Conservation (phyloP, 768 basidiomycete genomes). For the Psilocybe tampanensis region DNA sequence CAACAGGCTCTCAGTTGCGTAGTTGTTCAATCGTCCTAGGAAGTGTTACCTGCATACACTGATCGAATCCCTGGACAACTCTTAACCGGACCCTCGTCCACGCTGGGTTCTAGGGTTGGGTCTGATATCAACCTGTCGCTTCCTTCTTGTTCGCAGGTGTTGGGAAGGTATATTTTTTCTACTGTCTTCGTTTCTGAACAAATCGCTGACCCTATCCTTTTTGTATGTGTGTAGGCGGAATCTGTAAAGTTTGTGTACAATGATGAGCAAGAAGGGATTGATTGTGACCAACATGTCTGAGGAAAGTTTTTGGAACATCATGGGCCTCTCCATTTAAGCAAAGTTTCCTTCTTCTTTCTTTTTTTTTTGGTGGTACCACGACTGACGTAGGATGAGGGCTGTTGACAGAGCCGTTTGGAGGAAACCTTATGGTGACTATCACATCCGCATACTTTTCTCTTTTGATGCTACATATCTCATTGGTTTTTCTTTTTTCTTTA, state of each 20-base stretch:
- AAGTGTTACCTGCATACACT: conserved; percentile 24
- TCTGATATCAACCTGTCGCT: conserved; percentile 72
- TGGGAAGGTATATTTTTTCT: conserved; percentile 59
- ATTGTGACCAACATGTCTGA: conserved; percentile 98
- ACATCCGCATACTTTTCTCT: background rate
- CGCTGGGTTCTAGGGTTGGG: conserved; percentile 52
- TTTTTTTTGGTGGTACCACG: conserved; percentile 74
- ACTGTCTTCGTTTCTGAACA: conserved; percentile 2
- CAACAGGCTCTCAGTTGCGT: conserved; percentile 59
- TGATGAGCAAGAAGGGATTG: conserved; percentile 81
- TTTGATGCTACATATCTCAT: background rate
- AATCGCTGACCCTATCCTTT: too few relatives aligned
- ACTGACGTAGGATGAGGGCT: conserved; percentile 91
- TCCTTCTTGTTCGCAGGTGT: conserved; percentile 92
- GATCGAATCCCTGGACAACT: conserved; percentile 63
- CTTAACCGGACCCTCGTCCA: conserved; percentile 8
- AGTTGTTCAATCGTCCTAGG: background rate
- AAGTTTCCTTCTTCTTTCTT: background rate
- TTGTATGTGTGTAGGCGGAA: conserved; percentile 60
- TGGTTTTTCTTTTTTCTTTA: too few relatives aligned
- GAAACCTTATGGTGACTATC: conserved; percentile 75
- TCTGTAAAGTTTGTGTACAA: conserved; percentile 89
- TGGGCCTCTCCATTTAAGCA: background rate
- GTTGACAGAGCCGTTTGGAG: conserved; percentile 91
- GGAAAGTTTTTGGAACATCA: conserved; percentile 21